Evolutionary conservation across 2,329 filamentous ascomycete genomes (phyloP), one percentile per base, ranked within the genome.

Genomic region (Setomelanomma holmii): DNA sequence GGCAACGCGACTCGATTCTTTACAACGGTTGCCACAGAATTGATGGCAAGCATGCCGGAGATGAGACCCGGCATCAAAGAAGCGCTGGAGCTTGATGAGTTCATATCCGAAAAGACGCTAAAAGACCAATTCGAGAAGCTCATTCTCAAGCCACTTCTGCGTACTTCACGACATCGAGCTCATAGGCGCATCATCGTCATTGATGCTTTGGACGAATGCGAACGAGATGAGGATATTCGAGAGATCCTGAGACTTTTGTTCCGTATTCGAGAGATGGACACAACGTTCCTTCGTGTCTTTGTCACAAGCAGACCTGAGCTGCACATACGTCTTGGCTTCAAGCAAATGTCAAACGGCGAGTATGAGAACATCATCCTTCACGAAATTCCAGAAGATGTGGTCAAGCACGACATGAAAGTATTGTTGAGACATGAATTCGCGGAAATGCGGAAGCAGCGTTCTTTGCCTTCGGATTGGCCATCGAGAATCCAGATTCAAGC

Each of bases 201-300:
- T 16, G 55, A 58, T 20, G 55, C 55, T 8, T 33, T 58, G 12
- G 51, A 58, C 35, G 55, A 58, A 16, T 58, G 55, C 39, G 49
- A 55, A 5, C 19, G 11, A 30, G 24, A 52, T 30, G 35, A 38
- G 4, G 34, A 54, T 23, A 48, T 51, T 17, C 46, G 42, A 16
- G 39, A 33, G 19, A 43, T 54, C 22, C 42, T 53, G n/a, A 43
- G 52, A 21, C 49, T 56, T 1, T 40, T 56, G 12, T 45, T 41
- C 4, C 43, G 16, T 27, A 44, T 45, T n/a, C 49, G 39, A 23
- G 24, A 33, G 24, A 21, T 56, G 14, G 34, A 30, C 16, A 30
- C 48, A 20, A 17, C 47, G 7, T 33, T 27, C 6, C n/a, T 45
- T 5, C 42, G 42, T 22, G 16, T 56, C 22, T 41, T 56, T 33